Evolutionary conservation across 352 stramenopile genomes (phyloP).

Genomic region (Peronospora destructor): DNA sequence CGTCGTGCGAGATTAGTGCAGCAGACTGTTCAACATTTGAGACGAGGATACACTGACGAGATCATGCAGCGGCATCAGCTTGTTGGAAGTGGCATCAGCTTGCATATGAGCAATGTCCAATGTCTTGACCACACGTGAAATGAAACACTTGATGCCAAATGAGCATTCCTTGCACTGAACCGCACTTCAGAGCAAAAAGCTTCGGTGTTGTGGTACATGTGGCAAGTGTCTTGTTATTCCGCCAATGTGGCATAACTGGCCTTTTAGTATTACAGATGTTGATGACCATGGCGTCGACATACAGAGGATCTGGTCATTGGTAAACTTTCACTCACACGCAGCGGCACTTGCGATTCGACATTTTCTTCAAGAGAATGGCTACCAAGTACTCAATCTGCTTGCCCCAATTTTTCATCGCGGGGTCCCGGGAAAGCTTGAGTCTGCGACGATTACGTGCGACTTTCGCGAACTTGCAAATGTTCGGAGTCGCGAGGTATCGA

Average conservation of each 20-base stretch:
- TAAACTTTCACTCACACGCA: constrained; percentile 12
- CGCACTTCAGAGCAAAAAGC: background rate
- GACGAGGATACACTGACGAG: constrained; percentile 10
- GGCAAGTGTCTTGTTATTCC: constrained; percentile 4
- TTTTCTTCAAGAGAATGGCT: background rate
- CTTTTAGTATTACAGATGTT: constrained; percentile 20
- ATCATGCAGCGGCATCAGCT: background rate
- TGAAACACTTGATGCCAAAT: constrained; percentile 4
- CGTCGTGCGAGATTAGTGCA: constrained; percentile 5
- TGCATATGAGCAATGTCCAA: constrained; percentile 7
- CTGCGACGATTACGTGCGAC: constrained; percentile 21
- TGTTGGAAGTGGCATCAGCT: constrained; percentile 3
- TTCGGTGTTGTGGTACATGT: constrained; percentile 9
- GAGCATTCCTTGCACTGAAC: constrained; percentile 11
- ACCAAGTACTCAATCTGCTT: constrained; percentile 1
- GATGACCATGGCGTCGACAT: background rate
- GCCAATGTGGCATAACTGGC: constrained; percentile 10
- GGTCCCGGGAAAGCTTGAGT: constrained; percentile 13
- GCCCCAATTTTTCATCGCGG: constrained; percentile 26
- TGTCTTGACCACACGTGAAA: constrained; percentile 7
- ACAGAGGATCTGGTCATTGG: constrained; percentile 10
- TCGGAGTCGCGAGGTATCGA: too few relatives aligned
- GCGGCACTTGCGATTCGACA: constrained; percentile 16
- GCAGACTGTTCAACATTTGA: constrained; percentile 6
- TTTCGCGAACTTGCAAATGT: too few relatives aligned